A percentile compares a stretch with the other conserved stretches of the same genome.
phyloP scores from a whole-genome alignment of 441 rosid genomes.

The Capsella rubella region DNA sequence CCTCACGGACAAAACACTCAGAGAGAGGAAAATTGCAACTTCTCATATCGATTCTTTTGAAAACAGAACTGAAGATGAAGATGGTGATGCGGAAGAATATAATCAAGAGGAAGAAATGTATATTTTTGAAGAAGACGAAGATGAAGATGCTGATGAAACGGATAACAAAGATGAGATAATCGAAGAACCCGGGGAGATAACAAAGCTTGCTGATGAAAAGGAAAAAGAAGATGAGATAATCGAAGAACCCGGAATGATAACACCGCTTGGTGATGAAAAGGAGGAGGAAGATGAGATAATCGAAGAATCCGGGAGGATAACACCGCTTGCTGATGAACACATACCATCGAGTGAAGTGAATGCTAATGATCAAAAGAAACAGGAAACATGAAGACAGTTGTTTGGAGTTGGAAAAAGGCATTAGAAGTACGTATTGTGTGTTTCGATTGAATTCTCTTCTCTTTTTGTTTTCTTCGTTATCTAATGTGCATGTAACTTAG shows the following conservation, averaged over 20 bases:
- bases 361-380: slow-evolving; percentile 29
- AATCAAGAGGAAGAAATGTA: slow-evolving; percentile 52
- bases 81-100: slow-evolving; percentile 43
- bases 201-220: background rate
- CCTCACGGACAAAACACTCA: slow-evolving; percentile 63
- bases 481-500: slow-evolving; percentile 14
- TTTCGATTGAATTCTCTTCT: background rate
- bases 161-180: slow-evolving; percentile 37
- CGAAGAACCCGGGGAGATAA: slow-evolving; percentile 1
- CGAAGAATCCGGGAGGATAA: slow-evolving; percentile 6
- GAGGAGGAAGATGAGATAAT: slow-evolving; percentile 30
- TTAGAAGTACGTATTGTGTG: background rate
- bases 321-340: slow-evolving; percentile 7
- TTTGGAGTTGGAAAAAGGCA: background rate
- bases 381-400: slow-evolving; percentile 24
- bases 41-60: slow-evolving; percentile 56
- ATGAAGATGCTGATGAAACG: slow-evolving; percentile 36
- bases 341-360: slow-evolving; percentile 20
- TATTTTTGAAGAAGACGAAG: slow-evolving; percentile 38
- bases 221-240: slow-evolving; percentile 37
- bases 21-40: slow-evolving; percentile 53
- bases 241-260: slow-evolving; percentile 1
- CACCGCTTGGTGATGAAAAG: too few relatives aligned
- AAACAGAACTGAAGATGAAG: slow-evolving; percentile 53
- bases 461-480: slow-evolving; percentile 2